A percentile compares a stretch with the other conserved stretches of the same genome.
Evolutionary conservation across 345 rosid genomes (phyloP).

Genomic region (Eucalyptus lansdowneana): DNA sequence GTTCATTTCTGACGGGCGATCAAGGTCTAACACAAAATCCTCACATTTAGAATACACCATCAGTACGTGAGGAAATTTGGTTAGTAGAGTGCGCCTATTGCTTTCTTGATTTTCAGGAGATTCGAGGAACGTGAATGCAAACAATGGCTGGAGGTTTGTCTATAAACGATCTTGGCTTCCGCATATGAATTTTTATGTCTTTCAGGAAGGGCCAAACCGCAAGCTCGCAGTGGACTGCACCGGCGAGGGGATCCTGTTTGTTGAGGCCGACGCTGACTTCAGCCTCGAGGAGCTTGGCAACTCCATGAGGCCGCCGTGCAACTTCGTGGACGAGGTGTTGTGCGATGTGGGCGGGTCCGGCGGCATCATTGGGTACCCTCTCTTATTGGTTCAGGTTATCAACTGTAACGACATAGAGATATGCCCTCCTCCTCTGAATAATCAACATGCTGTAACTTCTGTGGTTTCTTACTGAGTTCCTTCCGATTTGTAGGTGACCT

Average conservation of each 20-base stretch:
- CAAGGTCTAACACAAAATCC: no score
- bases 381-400: not conserved
- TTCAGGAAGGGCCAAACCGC: not conserved
- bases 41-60: no score
- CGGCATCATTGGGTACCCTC: not conserved
- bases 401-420: not conserved
- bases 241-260: not conserved
- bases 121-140: no score
- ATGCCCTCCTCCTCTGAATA: not conserved
- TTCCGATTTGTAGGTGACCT: not conserved
- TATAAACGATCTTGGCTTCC: no score
- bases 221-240: not conserved
- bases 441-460: not conserved
- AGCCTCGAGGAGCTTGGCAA: not conserved
- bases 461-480: not conserved
- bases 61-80: no score
- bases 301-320: not conserved
- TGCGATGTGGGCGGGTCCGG: not conserved
- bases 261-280: not conserved
- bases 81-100: no score
- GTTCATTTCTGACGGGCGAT: no score
- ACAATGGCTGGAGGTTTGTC: no score
- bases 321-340: not conserved
- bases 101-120: no score
- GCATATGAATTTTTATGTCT: no score